phyloP scores from a whole-genome alignment of 2,329 filamentous ascomycete species.

The Fusarium brevicatenulatum region DNA sequence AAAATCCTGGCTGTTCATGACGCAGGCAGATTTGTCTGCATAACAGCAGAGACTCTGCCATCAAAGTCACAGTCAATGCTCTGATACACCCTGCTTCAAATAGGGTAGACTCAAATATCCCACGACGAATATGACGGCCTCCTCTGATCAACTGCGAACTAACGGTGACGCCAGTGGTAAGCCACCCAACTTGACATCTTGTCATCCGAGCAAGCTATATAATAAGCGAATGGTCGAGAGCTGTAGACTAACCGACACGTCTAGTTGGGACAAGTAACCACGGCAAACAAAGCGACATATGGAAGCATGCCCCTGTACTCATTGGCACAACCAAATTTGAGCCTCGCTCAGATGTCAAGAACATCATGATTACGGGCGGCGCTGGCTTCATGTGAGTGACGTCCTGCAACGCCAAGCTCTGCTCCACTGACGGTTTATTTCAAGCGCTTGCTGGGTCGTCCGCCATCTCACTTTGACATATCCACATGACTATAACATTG shows the following conservation, averaged over 20 bases:
- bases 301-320: slow-evolving; percentile 77
- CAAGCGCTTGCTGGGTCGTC: slow-evolving; percentile 83
- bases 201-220: background rate
- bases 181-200: background rate
- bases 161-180: slow-evolving; percentile 28
- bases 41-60: slow-evolving; percentile 11
- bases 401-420: slow-evolving; percentile 10
- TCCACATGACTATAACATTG: slow-evolving; percentile 77
- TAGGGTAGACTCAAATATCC: background rate
- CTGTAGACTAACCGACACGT: background rate
- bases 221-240: slow-evolving; percentile 2
- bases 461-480: slow-evolving; percentile 81
- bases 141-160: slow-evolving; percentile 15
- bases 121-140: slow-evolving; percentile 26
- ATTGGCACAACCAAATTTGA: slow-evolving; percentile 76
- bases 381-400: slow-evolving; percentile 82
- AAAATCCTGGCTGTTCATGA: slow-evolving; percentile 33
- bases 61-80: background rate
- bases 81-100: background rate
- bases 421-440: slow-evolving; percentile 34
- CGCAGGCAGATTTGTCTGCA: slow-evolving; percentile 23
- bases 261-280: slow-evolving; percentile 28
- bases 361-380: slow-evolving; percentile 86
- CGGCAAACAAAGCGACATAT: slow-evolving; percentile 66
- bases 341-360: slow-evolving; percentile 74